Conservation (phyloP, 768 basidiomycete genomes). For the Tricholoma flavovirens region DNA sequence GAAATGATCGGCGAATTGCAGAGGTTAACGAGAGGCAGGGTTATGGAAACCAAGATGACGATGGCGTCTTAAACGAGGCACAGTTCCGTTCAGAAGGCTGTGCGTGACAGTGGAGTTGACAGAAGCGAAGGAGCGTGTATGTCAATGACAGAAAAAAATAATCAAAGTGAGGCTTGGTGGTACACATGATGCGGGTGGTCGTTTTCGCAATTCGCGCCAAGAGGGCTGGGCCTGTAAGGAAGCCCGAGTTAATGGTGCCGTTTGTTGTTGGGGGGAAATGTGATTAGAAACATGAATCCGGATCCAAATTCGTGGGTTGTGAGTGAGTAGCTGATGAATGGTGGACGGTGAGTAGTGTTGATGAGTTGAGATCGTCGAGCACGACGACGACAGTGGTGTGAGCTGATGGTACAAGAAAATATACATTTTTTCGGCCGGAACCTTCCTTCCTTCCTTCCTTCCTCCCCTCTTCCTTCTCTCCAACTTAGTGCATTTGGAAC, state of each 20-base stretch:
- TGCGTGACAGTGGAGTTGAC: not conserved
- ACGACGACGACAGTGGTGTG: not conserved
- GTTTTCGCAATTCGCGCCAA: not conserved
- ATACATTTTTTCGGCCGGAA: constrained; percentile 1
- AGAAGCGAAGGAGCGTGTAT: not conserved
- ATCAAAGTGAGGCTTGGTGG: not conserved
- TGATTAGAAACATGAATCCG: not conserved
- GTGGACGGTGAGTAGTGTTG: not conserved
- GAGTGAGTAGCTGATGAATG: not conserved
- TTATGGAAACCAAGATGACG: not conserved
- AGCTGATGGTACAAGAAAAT: constrained; percentile 7
- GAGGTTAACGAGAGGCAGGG: not conserved
- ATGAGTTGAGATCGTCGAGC: not conserved
- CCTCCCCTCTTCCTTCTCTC: not conserved
- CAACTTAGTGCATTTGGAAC: constrained; percentile 56
- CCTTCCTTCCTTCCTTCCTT: not conserved
- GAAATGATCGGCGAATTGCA: not conserved
- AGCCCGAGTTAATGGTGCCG: not conserved
- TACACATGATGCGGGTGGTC: not conserved
- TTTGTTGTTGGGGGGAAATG: not conserved
- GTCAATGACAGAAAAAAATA: not conserved
- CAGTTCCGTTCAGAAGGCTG: not conserved
- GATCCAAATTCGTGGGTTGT: not conserved
- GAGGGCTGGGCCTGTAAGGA: not conserved
- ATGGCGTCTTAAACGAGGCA: not conserved